phyloP scores from a whole-genome alignment of 2,329 filamentous ascomycete genomes.

The Aspergillus costaricaensis region DNA sequence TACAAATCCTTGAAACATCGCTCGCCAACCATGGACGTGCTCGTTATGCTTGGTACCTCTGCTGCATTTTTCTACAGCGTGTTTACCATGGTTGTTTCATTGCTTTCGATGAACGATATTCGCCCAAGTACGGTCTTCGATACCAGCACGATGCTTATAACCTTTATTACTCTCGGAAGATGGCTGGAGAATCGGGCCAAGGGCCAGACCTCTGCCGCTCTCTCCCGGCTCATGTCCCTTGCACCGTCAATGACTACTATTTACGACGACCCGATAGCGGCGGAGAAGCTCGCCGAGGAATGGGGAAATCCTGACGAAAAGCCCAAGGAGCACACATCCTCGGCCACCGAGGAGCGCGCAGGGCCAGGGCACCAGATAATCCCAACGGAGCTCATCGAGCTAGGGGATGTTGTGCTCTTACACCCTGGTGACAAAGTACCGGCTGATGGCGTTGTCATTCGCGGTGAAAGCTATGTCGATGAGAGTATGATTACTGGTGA shows the following conservation, averaged over 20 bases:
- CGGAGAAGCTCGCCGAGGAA: constrained; percentile 81
- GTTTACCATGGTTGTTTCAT: constrained; percentile 79
- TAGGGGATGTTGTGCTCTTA: constrained; percentile 89
- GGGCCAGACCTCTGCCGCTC: constrained; percentile 90
- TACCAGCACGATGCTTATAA: constrained; percentile 97
- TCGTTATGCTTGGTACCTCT: constrained; percentile 90
- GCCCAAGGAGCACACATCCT: constrained; percentile 15
- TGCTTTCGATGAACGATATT: constrained; percentile 72
- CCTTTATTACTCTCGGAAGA: constrained; percentile 86
- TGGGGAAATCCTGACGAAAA: constrained; percentile 56
- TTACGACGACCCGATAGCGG: constrained; percentile 90
- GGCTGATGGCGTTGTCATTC: constrained; percentile 82
- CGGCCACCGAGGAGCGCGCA: constrained; percentile 34
- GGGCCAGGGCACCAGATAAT: constrained; percentile 77
- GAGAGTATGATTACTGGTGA: constrained; percentile 99
- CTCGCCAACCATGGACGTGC: constrained; percentile 95
- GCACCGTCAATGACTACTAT: constrained; percentile 97
- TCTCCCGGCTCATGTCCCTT: constrained; percentile 92
- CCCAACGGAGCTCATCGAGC: constrained; percentile 89
- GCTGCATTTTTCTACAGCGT: constrained; percentile 96
- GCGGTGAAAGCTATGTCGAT: constrained; percentile 90
- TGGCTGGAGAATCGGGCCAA: constrained; percentile 94
- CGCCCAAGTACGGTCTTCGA: constrained; percentile 91
- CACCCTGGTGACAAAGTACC: constrained; percentile 96
- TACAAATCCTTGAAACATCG: constrained; percentile 89